Evolutionary conservation across 345 rosid genomes (phyloP), one percentile per base, ranked within the genome.

Genomic region (Jatropha curcas): DNA sequence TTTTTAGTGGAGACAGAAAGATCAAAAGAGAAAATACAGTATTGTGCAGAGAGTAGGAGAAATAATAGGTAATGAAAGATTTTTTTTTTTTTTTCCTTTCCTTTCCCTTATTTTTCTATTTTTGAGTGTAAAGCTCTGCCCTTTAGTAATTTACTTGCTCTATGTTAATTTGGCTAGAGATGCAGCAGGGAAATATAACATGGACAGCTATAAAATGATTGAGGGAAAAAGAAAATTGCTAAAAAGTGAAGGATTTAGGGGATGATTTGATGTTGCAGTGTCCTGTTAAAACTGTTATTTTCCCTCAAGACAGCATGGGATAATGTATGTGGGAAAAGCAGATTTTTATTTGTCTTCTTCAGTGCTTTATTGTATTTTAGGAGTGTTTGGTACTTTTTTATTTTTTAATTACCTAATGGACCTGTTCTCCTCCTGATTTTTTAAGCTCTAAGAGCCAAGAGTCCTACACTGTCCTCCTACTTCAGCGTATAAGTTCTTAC

Each of bases 271-370:
- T 51, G 46, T 66, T 71, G 82, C 67, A 52, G 43, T 62, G 76
- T 39, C 73, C 60, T 17, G 25, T 55, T 2, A 58, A 52, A 71
- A 35, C 39, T 68, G 55, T 34, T 76, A 25, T 74, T 59, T 71
- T 60, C 31, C 34, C 22, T 35, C 22, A 57, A n/a, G 73, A 57
- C 72, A 45, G 68, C 76, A 34, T 10, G 58, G 74, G 79, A 73
- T 62, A 65, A 52, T 43, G 46, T 39, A 22, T 10, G 64, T 56
- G 17, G 39, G 61, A 39, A 72, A 78, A 80, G 82, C 70, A 80
- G 75, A 70, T 71, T 71, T 76, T 60, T 20, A 64, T 72, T 50
- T 72, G 81, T 69, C 79, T 48, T 43, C 73, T 70, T 66, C 37
- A 1, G 53, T 57, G 58, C 63, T 51, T 77, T 53, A 24, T 74